These are phyloP conservation scores for Sambucus nigra DNA, from an alignment of 129 eudicot genomes.

Conservation along the genomic window DNA sequence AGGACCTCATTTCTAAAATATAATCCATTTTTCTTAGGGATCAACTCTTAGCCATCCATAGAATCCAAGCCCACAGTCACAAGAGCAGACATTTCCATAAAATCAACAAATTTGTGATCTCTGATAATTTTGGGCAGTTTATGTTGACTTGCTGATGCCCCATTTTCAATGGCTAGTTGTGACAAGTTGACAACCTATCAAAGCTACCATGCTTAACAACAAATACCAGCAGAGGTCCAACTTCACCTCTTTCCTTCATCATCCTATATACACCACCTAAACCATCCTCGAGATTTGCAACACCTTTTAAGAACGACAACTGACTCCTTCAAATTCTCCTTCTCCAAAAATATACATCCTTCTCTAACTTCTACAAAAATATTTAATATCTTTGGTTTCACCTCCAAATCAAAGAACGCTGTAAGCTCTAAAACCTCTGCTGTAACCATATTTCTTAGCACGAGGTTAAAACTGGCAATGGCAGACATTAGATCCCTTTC, in stretches of 20 bases:
- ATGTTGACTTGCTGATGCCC: slow-evolving; percentile 31
- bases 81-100: slow-evolving; percentile 13
- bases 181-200: slow-evolving; percentile 14
- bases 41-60: not conserved
- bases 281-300: slow-evolving; percentile 18
- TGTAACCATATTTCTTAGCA: slow-evolving; percentile 3
- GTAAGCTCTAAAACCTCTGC: slow-evolving; percentile 23
- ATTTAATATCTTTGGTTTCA: slow-evolving; percentile 9
- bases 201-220: slow-evolving; percentile 25
- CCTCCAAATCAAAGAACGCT: slow-evolving; percentile 15
- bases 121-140: slow-evolving; percentile 32
- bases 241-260: slow-evolving; percentile 28
- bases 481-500: slow-evolving; percentile 22
- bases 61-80: slow-evolving; percentile 8
- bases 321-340: slow-evolving; percentile 7
- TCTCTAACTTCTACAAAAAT: slow-evolving; percentile 26
- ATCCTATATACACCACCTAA: slow-evolving; percentile 19
- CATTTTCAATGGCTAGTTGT: slow-evolving; percentile 14
- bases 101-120: slow-evolving; percentile 10
- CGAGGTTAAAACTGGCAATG: slow-evolving; percentile 15
- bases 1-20: not conserved
- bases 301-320: slow-evolving; percentile 10
- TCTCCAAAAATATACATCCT: slow-evolving; percentile 1
- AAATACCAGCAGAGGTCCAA: slow-evolving; percentile 16
- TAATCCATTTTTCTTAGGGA: not conserved